Evolutionary conservation across 352 stramenopile species (phyloP).

Genomic region (Pythium oligandrum): DNA sequence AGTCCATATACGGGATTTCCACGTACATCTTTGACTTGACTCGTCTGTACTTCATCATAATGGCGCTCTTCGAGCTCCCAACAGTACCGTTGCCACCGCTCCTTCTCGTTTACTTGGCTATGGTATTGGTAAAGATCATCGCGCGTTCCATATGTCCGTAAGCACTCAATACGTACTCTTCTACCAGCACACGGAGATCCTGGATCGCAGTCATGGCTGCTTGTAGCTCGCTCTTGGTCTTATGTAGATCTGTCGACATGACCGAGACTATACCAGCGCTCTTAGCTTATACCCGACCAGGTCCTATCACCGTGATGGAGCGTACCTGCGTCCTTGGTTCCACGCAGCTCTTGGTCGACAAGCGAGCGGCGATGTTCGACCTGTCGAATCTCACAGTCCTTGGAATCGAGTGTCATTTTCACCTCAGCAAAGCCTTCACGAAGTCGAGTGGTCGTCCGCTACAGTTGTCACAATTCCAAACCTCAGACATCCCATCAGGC

Average conservation of each 20-base stretch:
- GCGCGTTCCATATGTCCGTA: no score
- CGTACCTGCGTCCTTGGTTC: conserved; percentile 31
- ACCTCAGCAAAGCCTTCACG: conserved; percentile 49
- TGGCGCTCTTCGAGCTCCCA: conserved; percentile 72
- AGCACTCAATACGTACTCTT: conserved; percentile 36
- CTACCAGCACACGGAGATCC: conserved; percentile 50
- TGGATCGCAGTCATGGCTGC: conserved; percentile 31
- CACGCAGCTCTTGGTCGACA: conserved; percentile 22
- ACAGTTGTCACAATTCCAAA: background rate
- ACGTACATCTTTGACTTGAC: conserved; percentile 47
- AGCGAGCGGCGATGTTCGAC: conserved; percentile 29
- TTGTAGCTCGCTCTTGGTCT: conserved; percentile 25
- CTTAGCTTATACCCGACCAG: no score
- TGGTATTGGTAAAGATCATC: background rate
- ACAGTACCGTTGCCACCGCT: conserved; percentile 74
- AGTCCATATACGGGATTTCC: no score
- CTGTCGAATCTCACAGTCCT: conserved; percentile 34
- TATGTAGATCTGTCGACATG: conserved; percentile 16
- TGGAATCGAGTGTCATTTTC: conserved; percentile 35
- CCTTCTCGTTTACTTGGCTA: conserved; percentile 67
- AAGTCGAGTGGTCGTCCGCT: conserved; percentile 46
- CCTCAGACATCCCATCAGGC: no score
- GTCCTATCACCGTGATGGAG: background rate
- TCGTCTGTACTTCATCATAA: conserved; percentile 47
- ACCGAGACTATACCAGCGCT: conserved; percentile 5